Percentiles rank a stretch among this genome's conserved stretches.
Evolutionary conservation across 768 basidiomycete species (phyloP).

Genomic region (Rhizopogon vinicolor): DNA sequence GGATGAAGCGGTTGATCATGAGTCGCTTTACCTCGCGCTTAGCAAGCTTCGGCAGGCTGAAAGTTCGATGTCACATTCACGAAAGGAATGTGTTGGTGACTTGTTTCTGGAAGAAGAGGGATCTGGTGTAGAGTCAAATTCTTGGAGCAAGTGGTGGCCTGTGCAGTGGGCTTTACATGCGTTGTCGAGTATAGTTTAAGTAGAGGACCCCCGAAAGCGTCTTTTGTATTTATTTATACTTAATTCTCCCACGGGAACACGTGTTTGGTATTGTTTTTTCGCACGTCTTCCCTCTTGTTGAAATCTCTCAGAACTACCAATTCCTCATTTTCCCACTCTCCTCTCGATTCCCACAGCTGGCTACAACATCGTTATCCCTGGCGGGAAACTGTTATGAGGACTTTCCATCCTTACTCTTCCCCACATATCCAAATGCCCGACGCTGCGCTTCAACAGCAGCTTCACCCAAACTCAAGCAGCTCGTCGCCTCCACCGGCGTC

Average conservation of each 20-base stretch:
- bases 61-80: conserved; percentile 19
- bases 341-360: conserved; percentile 42
- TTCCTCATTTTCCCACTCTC: conserved; percentile 42
- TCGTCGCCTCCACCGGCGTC: conserved; percentile 48
- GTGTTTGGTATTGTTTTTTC: conserved; percentile 20
- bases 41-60: conserved; percentile 28
- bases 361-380: conserved; percentile 32
- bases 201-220: background rate
- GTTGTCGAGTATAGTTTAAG: conserved; percentile 1
- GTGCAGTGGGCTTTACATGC: conserved; percentile 1
- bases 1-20: conserved; percentile 33
- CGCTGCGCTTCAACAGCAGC: conserved; percentile 26
- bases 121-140: background rate
- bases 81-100: conserved; percentile 8
- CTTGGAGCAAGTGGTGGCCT: background rate
- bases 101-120: background rate
- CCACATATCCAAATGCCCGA: conserved; percentile 39
- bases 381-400: conserved; percentile 41
- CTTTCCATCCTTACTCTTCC: conserved; percentile 39
- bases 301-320: conserved; percentile 1
- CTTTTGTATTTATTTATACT: conserved; percentile 11
- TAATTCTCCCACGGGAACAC: conserved; percentile 25
- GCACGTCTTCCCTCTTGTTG: background rate
- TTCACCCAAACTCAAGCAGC: conserved; percentile 24
- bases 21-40: conserved; percentile 31